Percentiles rank a stretch among this genome's conserved stretches.
Evolutionary conservation across 2,329 filamentous ascomycete genomes (phyloP).

Genomic region (Colletotrichum neosansevieriae): DNA sequence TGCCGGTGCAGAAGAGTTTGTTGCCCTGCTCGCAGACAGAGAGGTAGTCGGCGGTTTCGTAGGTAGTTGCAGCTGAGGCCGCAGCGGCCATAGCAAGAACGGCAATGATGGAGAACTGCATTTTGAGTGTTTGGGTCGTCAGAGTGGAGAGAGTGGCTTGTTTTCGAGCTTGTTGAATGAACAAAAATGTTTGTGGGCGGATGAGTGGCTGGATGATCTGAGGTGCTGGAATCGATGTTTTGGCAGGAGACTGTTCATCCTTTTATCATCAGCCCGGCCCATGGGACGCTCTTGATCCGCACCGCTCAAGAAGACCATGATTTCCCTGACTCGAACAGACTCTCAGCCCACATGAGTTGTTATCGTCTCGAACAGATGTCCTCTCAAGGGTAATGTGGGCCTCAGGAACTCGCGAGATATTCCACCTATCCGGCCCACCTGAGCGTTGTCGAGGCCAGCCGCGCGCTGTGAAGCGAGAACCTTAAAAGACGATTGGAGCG

Average conservation of each 20-base stretch:
- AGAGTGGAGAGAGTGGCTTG: background rate
- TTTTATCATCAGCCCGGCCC: background rate
- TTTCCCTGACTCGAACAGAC: slow-evolving; percentile 17
- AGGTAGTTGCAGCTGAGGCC: slow-evolving; percentile 9
- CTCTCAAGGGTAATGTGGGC: background rate
- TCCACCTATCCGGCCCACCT: background rate
- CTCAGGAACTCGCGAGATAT: background rate
- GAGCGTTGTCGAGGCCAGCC: background rate
- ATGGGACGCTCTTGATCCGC: background rate
- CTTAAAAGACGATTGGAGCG: slow-evolving; percentile 4
- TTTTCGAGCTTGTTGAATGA: too few species aligned
- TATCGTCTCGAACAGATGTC: slow-evolving; percentile 1
- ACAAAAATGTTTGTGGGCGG: background rate
- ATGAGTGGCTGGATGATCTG: background rate
- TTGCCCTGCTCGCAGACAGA: slow-evolving; percentile 13
- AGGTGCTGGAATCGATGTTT: background rate
- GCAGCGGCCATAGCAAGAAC: slow-evolving; percentile 1
- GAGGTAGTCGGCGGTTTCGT: slow-evolving; percentile 10
- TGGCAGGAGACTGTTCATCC: background rate
- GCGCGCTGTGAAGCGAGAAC: slow-evolving; percentile 1
- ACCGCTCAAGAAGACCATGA: background rate
- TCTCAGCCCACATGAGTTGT: background rate
- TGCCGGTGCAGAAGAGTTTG: slow-evolving; percentile 29
- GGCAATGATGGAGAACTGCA: slow-evolving; percentile 22
- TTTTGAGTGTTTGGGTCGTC: background rate